These are phyloP conservation scores for Phytopythium aichiense DNA, from an alignment of 352 stramenopile species.

Conservation along the genomic window DNA sequence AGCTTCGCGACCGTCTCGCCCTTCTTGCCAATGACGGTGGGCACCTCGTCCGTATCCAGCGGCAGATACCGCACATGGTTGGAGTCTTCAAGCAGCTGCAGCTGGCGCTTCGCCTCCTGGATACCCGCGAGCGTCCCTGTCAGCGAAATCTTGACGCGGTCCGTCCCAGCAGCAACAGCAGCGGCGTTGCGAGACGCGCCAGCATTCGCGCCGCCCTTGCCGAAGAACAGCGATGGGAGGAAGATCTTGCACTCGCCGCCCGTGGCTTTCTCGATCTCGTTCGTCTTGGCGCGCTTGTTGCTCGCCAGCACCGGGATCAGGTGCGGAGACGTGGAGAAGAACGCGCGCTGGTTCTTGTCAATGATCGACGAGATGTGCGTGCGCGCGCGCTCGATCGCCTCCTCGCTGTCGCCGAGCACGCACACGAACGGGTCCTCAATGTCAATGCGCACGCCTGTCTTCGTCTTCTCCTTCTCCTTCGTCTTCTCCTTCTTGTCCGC, in stretches of 20 bases:
- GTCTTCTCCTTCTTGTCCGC: neutral
- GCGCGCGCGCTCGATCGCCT: conserved; percentile 45
- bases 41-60: conserved; percentile 71
- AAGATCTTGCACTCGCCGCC: conserved; percentile 55
- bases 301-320: conserved; percentile 57
- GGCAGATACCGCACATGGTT: conserved; percentile 67
- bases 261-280: conserved; percentile 47
- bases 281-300: conserved; percentile 75
- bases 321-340: conserved; percentile 59
- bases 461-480: neutral
- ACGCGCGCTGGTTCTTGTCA: conserved; percentile 65
- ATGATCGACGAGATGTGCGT: conserved; percentile 60
- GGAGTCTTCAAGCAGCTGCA: conserved; percentile 55
- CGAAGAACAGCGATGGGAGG: conserved; percentile 24
- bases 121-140: conserved; percentile 57
- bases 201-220: conserved; percentile 4
- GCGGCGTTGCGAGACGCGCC: neutral
- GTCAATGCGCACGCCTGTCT: conserved; percentile 43
- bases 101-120: conserved; percentile 48
- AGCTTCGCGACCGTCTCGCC: conserved; percentile 71
- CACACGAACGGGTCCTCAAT: conserved; percentile 63
- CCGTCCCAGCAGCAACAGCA: conserved; percentile 9
- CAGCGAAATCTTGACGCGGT: conserved; percentile 65
- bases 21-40: conserved; percentile 76
- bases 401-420: conserved; percentile 50